Base-by-base conservation (phyloP, 2,329 filamentous ascomycete species). In the Clarireedia sp. region DNA sequence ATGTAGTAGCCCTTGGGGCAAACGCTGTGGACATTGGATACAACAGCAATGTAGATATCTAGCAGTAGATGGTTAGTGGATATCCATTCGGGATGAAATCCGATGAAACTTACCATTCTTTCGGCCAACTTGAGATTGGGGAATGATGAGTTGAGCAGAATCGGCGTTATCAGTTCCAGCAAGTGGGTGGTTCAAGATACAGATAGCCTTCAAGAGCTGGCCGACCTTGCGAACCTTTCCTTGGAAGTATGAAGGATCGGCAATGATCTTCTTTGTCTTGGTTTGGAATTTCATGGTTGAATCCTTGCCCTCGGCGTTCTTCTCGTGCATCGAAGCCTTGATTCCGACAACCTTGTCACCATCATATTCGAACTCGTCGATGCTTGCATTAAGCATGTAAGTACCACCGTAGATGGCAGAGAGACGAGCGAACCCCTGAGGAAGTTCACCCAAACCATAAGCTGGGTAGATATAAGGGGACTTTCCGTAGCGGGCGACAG, bases 1-100 rank as follows among this genome's bases (percentile, higher is more conserved):
- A 99, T 90, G 79, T 95, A 99, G 82, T 96, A 97, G 59, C 92
- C 92, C 81, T 96, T 95, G 67, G 95, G 94, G 77, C 92, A 97
- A 66, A 99, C 95, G 67, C 95, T 97, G 78, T 99, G 95, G 38
- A 91, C 89, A 40, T 89, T 90, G 1, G 91, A 96, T 57, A 99
- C 90, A 71, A 94, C 88, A 56, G 94, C 92, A 69, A 99, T 86
- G 79, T 99, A 99, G 69, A 99, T 91, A 69, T 97, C 90, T 94
- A 61, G 7, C 9, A 21, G 10, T 8, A 26, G 2, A 37, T 12
- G 46, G 29, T 55, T 19, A 55, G 37, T 38, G 9, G 23, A 12
- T 23, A 44, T 9, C 8, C 19, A 17, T 2, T 33, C 9, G 10
- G 5, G 21, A 64, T 57, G 65, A 48, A 9, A 45, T 51, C 14